A percentile compares a stretch with the other conserved stretches of the same genome.
Evolutionary conservation across 75 land plant genomes (phyloP).

Genomic region (Selaginella tamariscina): DNA sequence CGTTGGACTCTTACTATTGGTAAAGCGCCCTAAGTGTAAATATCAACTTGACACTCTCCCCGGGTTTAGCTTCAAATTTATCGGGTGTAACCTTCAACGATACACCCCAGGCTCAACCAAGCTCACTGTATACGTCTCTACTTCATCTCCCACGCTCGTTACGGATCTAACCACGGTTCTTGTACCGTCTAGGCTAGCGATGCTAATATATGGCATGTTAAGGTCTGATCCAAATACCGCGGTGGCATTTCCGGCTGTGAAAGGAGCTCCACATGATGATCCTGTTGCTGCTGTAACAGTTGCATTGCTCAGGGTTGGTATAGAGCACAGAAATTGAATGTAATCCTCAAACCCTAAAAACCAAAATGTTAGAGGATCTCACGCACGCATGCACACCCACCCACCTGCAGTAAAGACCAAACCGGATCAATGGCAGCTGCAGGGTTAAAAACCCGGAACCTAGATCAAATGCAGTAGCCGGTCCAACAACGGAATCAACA

Average conservation of each 20-base stretch:
- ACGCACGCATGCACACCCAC: neutral
- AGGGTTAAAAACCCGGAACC: conserved; percentile 2
- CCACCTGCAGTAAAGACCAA: conserved; percentile 1
- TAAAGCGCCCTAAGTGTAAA: conserved; percentile 36
- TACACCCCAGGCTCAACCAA: conserved; percentile 38
- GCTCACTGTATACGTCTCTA: conserved; percentile 33
- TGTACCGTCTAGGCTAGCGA: conserved; percentile 32
- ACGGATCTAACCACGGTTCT: conserved; percentile 43
- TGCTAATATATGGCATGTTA: conserved; percentile 64
- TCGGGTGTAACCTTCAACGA: conserved; percentile 35
- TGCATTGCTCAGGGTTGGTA: conserved; percentile 35
- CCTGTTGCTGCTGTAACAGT: conserved; percentile 37
- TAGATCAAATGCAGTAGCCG: conserved; percentile 1
- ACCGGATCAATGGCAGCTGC: neutral
- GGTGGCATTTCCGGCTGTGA: neutral
- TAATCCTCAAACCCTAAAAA: conserved; percentile 59
- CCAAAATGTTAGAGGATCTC: conserved; percentile 6
- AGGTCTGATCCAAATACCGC: conserved; percentile 23
- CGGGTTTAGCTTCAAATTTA: conserved; percentile 39
- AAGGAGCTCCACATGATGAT: conserved; percentile 37
- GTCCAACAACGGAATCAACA: neutral
- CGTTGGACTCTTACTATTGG: neutral
- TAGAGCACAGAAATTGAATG: conserved; percentile 60
- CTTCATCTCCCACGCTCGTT: conserved; percentile 39
- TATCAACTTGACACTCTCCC: conserved; percentile 31